A percentile compares a stretch with the other conserved stretches of the same genome.
Conservation (phyloP, 768 basidiomycete genomes). For the Boletus fagicola region DNA sequence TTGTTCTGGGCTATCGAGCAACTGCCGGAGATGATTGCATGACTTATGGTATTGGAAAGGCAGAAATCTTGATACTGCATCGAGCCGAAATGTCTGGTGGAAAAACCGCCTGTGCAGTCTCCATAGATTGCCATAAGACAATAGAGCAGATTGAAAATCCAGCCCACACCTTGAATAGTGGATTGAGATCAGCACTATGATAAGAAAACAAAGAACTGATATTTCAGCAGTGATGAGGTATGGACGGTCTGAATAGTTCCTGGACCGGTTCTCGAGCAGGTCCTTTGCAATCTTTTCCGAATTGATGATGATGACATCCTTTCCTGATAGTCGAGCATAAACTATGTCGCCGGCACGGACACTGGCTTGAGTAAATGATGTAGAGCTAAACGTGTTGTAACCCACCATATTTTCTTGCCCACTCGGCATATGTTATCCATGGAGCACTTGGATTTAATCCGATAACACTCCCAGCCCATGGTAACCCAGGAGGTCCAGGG, state of each 20-base stretch:
- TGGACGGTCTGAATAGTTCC: slow-evolving; percentile 12
- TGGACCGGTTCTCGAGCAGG: slow-evolving; percentile 4
- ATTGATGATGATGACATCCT: slow-evolving; percentile 11
- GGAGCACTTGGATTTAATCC: not conserved
- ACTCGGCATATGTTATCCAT: slow-evolving; percentile 11
- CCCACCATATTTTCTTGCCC: slow-evolving; percentile 10
- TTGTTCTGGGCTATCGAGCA: not conserved
- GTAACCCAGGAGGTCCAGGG: no score
- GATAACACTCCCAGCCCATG: no score
- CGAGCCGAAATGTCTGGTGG: slow-evolving; percentile 8
- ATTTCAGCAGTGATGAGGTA: not conserved
- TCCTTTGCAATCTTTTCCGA: slow-evolving; percentile 9
- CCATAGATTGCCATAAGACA: slow-evolving; percentile 12
- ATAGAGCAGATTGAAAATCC: not conserved
- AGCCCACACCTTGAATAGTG: not conserved
- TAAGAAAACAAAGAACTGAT: not conserved
- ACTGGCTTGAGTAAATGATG: not conserved
- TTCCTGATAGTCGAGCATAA: not conserved
- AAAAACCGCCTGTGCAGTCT: slow-evolving; percentile 13
- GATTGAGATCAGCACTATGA: not conserved
- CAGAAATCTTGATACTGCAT: not conserved
- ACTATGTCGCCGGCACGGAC: not conserved
- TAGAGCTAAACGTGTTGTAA: not conserved
- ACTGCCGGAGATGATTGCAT: not conserved
- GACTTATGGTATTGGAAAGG: not conserved